These are phyloP conservation scores for Erythrophleum ivorense DNA, from an alignment of 331 rosid species.

Conservation along the genomic window DNA sequence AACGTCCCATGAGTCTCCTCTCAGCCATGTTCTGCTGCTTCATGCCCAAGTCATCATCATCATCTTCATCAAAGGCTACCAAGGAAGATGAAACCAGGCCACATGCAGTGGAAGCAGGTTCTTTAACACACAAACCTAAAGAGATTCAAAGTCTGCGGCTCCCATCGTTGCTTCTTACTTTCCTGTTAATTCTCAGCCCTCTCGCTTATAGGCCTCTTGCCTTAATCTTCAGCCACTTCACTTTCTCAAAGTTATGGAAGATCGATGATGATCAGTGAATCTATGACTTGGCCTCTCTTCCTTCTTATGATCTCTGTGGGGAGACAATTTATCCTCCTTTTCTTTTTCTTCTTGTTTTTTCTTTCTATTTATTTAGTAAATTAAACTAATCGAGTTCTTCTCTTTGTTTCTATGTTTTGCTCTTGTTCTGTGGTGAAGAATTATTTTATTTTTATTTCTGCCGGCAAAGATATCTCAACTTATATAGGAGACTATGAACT, in stretches of 20 bases:
- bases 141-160: constrained; percentile 35
- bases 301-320: neutral
- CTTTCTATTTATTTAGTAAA: neutral
- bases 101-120: constrained; percentile 43
- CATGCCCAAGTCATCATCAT: neutral
- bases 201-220: constrained; percentile 39
- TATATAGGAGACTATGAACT: too few species aligned
- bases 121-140: constrained; percentile 34
- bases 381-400: neutral
- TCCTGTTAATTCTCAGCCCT: constrained; percentile 49
- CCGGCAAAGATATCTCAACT: too few species aligned
- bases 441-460: neutral
- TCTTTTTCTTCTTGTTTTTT: too few species aligned
- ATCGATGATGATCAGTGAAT: neutral
- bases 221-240: neutral
- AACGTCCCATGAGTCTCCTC: neutral
- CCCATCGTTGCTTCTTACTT: constrained; percentile 51
- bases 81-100: constrained; percentile 21
- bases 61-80: neutral
- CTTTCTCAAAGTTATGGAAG: neutral
- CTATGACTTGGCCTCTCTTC: too few species aligned
- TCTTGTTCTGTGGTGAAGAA: neutral
- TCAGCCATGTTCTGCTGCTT: constrained; percentile 50
- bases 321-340: neutral
- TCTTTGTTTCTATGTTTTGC: neutral